Evolutionary conservation across 768 basidiomycete genomes (phyloP).

Genomic region (Suillus paluster): DNA sequence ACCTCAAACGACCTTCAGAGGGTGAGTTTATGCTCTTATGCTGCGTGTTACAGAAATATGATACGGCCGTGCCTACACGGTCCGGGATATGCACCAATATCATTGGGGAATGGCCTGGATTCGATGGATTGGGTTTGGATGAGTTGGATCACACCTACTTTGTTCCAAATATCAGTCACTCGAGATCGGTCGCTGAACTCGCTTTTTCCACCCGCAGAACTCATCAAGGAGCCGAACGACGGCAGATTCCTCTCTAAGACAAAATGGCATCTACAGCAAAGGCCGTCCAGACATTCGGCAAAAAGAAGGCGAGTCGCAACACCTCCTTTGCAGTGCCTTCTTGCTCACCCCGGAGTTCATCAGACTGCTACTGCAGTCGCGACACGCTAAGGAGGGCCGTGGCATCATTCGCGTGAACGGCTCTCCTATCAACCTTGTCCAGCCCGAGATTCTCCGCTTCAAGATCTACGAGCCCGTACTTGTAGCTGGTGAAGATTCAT

Average conservation of each 20-base stretch:
- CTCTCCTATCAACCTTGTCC: conserved; percentile 93
- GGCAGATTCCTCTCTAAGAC: conserved; percentile 27
- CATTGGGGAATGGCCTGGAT: conserved; percentile 47
- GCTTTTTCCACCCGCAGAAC: conserved; percentile 21
- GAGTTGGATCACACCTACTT: conserved; percentile 21
- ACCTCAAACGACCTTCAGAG: conserved; percentile 38
- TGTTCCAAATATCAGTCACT: conserved; percentile 5
- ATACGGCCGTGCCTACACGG: not conserved
- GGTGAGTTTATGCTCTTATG: conserved; percentile 39
- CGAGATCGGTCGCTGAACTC: conserved; percentile 20
- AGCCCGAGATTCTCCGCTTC: conserved; percentile 94
- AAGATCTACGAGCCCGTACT: conserved; percentile 99
- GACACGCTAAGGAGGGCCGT: conserved; percentile 93
- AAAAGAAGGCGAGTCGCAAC: conserved; percentile 87
- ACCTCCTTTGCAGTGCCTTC: conserved; percentile 11
- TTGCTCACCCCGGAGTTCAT: conserved; percentile 15
- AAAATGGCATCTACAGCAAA: conserved; percentile 73
- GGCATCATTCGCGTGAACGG: conserved; percentile 97
- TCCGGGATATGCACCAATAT: conserved; percentile 13
- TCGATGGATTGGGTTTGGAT: conserved; percentile 38
- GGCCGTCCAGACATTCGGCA: conserved; percentile 99
- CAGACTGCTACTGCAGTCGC: conserved; percentile 99
- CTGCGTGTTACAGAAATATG: conserved; percentile 6
- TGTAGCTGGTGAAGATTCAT: conserved; percentile 89
- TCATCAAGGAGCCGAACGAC: conserved; percentile 13